Evolutionary conservation across 352 stramenopile species (phyloP).

Genomic region (Aphanomyces astaci): DNA sequence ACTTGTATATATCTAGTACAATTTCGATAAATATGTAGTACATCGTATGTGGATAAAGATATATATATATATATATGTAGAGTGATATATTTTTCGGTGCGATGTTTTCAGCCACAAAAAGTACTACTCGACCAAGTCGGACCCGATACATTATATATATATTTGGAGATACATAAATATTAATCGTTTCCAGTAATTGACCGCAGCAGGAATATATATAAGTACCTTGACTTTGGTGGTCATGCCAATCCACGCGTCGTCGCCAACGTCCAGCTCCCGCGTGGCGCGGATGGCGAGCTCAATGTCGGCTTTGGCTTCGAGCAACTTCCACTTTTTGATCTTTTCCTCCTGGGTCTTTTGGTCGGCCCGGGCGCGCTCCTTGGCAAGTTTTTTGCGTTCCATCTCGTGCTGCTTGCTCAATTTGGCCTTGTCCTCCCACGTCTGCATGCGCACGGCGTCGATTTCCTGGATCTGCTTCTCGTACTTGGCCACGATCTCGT

Average conservation of each 20-base stretch:
- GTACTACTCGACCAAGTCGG: too few species aligned
- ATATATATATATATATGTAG: too few species aligned
- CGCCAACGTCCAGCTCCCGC: conserved; percentile 44
- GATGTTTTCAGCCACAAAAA: too few species aligned
- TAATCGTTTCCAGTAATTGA: too few species aligned
- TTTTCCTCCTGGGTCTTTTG: conserved; percentile 75
- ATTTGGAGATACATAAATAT: too few species aligned
- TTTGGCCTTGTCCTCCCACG: conserved; percentile 82
- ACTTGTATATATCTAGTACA: too few species aligned
- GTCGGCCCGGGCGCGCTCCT: conserved; percentile 69
- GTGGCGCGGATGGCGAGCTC: conserved; percentile 71
- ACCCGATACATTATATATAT: too few species aligned
- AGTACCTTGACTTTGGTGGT: conserved; percentile 30
- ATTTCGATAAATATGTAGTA: too few species aligned
- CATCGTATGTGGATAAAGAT: too few species aligned
- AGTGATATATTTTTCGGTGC: too few species aligned
- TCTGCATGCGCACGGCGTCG: conserved; percentile 73
- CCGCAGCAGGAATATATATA: too few species aligned
- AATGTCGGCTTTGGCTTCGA: conserved; percentile 77
- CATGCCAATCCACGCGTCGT: conserved; percentile 8
- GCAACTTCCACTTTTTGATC: conserved; percentile 73
- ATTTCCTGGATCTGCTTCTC: conserved; percentile 88
- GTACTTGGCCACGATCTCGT: conserved; percentile 81
- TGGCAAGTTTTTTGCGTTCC: conserved; percentile 69
- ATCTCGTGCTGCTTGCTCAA: conserved; percentile 81